phyloP scores from a whole-genome alignment of 805 yeast genomes.

The Candida khao-thaluensis region DNA sequence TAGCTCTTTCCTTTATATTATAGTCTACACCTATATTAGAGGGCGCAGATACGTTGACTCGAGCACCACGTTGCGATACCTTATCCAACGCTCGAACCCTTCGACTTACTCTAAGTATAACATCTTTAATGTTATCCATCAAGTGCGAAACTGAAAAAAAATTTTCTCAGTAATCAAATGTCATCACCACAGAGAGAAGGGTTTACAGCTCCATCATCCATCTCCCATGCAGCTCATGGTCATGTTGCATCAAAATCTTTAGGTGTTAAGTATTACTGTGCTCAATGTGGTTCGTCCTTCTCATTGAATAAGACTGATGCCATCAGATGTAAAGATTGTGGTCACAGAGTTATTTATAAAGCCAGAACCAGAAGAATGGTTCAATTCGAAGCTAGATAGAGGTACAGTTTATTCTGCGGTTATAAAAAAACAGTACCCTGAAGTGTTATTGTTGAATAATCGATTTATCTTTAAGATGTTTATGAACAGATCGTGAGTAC shows the following conservation, averaged over 20 bases:
- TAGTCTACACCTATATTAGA: not conserved
- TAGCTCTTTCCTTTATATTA: not conserved
- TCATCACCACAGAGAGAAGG: constrained; percentile 74
- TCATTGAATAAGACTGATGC: constrained; percentile 91
- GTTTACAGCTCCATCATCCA: constrained; percentile 75
- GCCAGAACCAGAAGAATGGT: constrained; percentile 97
- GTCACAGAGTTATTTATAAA: constrained; percentile 95
- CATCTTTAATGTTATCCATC: constrained; percentile 9
- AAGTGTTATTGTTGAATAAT: too few relatives aligned
- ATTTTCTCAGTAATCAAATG: constrained; percentile 21
- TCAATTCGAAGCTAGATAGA: constrained; percentile 46
- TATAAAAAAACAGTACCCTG: too few relatives aligned
- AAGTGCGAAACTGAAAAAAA: constrained; percentile 5
- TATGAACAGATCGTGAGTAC: too few relatives aligned
- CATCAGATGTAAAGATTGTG: constrained; percentile 97
- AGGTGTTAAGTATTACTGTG: constrained; percentile 92
- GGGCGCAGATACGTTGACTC: not conserved
- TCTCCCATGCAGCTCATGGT: constrained; percentile 78
- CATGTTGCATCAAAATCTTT: constrained; percentile 61
- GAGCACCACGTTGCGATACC: not conserved
- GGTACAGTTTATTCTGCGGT: too few relatives aligned
- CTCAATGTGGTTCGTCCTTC: constrained; percentile 90
- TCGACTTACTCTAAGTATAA: constrained; percentile 5
- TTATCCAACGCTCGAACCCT: constrained; percentile 9
- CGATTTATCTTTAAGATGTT: too few relatives aligned